A percentile compares a stretch with the other conserved stretches of the same genome.
Conservation (phyloP, 1,284 basidiomycete species). For the Stereum hirsutum region DNA sequence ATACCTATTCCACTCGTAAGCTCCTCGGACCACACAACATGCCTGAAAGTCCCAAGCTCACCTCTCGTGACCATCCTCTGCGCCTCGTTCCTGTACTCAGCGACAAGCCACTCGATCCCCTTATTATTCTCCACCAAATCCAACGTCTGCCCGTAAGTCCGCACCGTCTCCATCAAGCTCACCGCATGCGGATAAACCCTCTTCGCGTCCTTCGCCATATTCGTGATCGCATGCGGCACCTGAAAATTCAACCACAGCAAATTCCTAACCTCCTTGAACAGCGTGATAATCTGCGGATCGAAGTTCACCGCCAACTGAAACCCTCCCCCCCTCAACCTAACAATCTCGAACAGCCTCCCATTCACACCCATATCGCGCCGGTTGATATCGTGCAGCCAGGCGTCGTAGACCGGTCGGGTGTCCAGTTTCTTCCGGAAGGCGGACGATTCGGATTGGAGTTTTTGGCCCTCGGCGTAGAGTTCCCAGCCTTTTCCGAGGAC, state of each 20-base stretch:
- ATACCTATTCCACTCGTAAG: slow-evolving; percentile 48
- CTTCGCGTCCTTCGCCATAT: slow-evolving; percentile 97
- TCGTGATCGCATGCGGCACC: slow-evolving; percentile 90
- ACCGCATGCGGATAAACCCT: slow-evolving; percentile 97
- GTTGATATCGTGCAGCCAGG: slow-evolving; percentile 94
- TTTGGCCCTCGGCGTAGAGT: slow-evolving; percentile 97
- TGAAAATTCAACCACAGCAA: slow-evolving; percentile 93
- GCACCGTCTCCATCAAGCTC: slow-evolving; percentile 95
- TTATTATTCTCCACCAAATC: slow-evolving; percentile 84
- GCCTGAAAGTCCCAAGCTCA: slow-evolving; percentile 21
- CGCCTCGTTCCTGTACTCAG: slow-evolving; percentile 84
- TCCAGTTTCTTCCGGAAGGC: slow-evolving; percentile 96
- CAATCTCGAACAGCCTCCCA: slow-evolving; percentile 95
- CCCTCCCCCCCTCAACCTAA: slow-evolving; percentile 71
- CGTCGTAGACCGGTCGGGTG: slow-evolving; percentile 89
- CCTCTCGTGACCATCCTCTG: slow-evolving; percentile 88
- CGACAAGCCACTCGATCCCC: slow-evolving; percentile 88
- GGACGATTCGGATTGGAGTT: slow-evolving; percentile 84
- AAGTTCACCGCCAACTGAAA: slow-evolving; percentile 94
- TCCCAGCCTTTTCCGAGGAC: slow-evolving; percentile 99
- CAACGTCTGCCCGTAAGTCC: slow-evolving; percentile 93
- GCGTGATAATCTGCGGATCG: slow-evolving; percentile 94
- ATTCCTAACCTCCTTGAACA: slow-evolving; percentile 98
- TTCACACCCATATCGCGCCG: slow-evolving; percentile 86
- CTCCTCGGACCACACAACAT: too few relatives aligned